Percentiles rank a stretch among this genome's conserved stretches.
phyloP scores from a whole-genome alignment of 2,329 filamentous ascomycete genomes.

The Cryphonectria radicalis region DNA sequence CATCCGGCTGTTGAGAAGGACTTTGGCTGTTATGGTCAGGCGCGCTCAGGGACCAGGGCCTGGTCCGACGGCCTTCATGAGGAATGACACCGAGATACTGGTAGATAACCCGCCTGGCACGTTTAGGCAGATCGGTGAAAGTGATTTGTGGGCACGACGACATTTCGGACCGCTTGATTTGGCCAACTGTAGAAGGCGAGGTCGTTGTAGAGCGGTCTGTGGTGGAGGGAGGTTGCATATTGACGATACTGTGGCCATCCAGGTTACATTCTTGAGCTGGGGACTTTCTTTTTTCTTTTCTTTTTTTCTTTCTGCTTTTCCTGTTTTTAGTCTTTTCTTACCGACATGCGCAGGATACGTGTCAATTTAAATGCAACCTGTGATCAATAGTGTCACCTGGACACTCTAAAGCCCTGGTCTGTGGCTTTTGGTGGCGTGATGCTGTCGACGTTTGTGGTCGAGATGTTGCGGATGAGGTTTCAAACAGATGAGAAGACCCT shows the following conservation, averaged over 20 bases:
- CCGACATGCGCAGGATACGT: not conserved
- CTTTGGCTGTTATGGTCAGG: not conserved
- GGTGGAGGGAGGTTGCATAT: not conserved
- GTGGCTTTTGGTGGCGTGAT: not conserved
- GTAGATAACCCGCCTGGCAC: not conserved
- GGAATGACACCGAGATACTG: not conserved
- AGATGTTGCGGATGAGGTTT: no score
- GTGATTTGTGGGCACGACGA: not conserved
- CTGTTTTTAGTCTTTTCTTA: not conserved
- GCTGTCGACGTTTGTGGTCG: not conserved
- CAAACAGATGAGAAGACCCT: no score
- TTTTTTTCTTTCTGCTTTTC: no score
- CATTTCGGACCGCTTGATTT: no score
- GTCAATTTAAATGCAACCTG: not conserved
- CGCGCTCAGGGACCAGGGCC: not conserved
- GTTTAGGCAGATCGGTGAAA: not conserved
- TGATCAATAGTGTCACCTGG: no score
- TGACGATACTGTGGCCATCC: not conserved
- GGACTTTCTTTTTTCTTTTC: not conserved
- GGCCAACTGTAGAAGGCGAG: no score
- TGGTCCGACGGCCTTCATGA: not conserved
- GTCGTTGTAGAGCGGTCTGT: no score
- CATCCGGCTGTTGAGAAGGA: not conserved
- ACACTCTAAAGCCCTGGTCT: not conserved
- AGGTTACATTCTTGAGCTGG: not conserved